Conservation (phyloP, 2,329 filamentous ascomycete genomes). For the Fusarium pseudocircinatum region DNA sequence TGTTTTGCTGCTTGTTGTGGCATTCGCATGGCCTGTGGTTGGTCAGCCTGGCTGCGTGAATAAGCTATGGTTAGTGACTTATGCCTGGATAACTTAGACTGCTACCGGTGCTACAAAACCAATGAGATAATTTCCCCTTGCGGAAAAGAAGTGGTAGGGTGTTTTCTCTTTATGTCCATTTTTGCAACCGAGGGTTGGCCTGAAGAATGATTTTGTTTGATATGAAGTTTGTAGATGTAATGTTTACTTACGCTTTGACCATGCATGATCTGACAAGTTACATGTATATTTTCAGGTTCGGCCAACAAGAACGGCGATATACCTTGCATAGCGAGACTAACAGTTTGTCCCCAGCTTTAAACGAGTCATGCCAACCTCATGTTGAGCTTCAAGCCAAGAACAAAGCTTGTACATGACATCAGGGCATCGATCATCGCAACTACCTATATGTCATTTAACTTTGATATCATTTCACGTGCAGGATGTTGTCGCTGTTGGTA, state of each 20-base stretch:
- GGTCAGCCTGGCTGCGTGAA: no score
- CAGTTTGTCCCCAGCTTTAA: fast-evolving
- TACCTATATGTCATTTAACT: neutral
- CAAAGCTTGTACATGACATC: neutral
- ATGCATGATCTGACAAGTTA: neutral
- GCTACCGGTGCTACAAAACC: fast-evolving
- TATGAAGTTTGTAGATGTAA: neutral
- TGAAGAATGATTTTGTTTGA: neutral
- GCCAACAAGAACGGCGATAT: neutral
- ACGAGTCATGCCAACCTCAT: fast-evolving
- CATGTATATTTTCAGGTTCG: neutral
- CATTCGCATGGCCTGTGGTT: neutral
- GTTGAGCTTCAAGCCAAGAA: fast-evolving
- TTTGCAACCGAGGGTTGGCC: fast-evolving
- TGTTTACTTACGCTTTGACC: neutral
- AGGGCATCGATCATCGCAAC: neutral
- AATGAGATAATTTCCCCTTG: fast-evolving
- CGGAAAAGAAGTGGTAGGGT: neutral
- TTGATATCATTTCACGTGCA: no score
- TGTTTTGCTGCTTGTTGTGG: neutral
- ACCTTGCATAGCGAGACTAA: no score
- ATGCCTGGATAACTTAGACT: neutral
- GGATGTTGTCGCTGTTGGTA: neutral
- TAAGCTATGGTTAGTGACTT: neutral
- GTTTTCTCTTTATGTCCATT: fast-evolving